Base-by-base conservation (phyloP, 2,329 filamentous ascomycete genomes). In the Alternaria sp. region DNA sequence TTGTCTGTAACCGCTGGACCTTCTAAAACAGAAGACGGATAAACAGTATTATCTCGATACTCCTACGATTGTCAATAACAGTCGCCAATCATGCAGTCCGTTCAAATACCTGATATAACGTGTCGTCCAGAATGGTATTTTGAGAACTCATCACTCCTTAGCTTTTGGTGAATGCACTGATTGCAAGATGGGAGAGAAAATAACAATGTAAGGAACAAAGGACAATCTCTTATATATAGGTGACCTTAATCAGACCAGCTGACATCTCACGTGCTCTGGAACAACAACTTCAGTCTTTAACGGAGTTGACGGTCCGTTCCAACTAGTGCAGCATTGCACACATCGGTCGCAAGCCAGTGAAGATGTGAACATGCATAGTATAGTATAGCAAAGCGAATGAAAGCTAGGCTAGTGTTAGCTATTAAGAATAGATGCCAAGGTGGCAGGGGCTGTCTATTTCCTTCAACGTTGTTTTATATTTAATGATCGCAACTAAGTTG, bases 81-180 rank as follows among this genome's bases (percentile, higher is more conserved):
- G 28, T 7, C 23, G 14, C 21, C 4, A 28, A 54, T 48, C 5
- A 23, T 48, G 28, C 10, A 34, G 4, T 7, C 40, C 48, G 3
- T 14, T 13, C 33, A 29, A 7, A 54, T 49, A 54, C 36, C 21
- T 40, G 3, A 28, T 41, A 54, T 21, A 48, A n/a, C 17, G 28
- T 54, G 14, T 54, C 9, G 28, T 54, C 52, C 40, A 14, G 26
- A 41, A 54, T 41, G 21, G 42, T 54, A 10, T 48, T 34, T 54
- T 34, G 14, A 41, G 42, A 54, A 49, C 21, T 28, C 14, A 54
- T 54, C 10, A 40, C 28, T 48, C 36, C 36, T 41, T 41, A 6
- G 10, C 42, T 54, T 33, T 33, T 23, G 1, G 2, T 21, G 42
- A 41, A 48, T 5, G 14, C 6, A 48, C 21, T 3, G 21, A 13